Percentiles rank a stretch among this genome's conserved stretches.
Conservation (phyloP, 352 stramenopile species). For the Plasmopara halstedii region DNA sequence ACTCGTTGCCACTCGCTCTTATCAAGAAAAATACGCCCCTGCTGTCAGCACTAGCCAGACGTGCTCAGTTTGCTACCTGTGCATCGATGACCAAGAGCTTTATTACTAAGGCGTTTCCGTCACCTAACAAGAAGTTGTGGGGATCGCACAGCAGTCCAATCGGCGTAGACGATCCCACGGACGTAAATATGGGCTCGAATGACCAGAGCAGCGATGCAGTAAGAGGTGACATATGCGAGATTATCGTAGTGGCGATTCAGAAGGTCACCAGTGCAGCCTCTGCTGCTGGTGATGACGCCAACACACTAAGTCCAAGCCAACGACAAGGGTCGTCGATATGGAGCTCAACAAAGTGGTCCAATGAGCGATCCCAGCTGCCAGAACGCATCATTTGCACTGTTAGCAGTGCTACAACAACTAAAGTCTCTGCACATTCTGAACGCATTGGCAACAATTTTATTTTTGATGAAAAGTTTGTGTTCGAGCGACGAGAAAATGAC, state of each 20-base stretch:
- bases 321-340: conserved; percentile 16
- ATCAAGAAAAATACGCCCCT: conserved; percentile 23
- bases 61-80: conserved; percentile 17
- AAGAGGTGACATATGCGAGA: conserved; percentile 27
- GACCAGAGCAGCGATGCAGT: conserved; percentile 8
- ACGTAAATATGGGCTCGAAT: conserved; percentile 5
- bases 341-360: conserved; percentile 14
- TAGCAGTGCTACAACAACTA: conserved; percentile 19
- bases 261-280: conserved; percentile 12
- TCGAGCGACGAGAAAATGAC: conserved; percentile 25
- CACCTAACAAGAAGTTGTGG: conserved; percentile 19
- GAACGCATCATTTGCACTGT: conserved; percentile 22
- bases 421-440: conserved; percentile 19
- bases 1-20: conserved; percentile 18
- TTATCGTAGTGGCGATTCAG: conserved; percentile 33
- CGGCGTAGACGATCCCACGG: conserved; percentile 15
- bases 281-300: conserved; percentile 1
- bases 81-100: conserved; percentile 30
- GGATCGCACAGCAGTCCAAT: conserved; percentile 23
- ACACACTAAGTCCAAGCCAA: conserved; percentile 1
- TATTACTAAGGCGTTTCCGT: conserved; percentile 26
- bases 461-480: conserved; percentile 43
- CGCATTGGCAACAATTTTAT: conserved; percentile 17
- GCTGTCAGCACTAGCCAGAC: conserved; percentile 19
- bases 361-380: conserved; percentile 10